Conservation (phyloP, 2,329 filamentous ascomycete genomes). For the Trichoderma atroviride region DNA sequence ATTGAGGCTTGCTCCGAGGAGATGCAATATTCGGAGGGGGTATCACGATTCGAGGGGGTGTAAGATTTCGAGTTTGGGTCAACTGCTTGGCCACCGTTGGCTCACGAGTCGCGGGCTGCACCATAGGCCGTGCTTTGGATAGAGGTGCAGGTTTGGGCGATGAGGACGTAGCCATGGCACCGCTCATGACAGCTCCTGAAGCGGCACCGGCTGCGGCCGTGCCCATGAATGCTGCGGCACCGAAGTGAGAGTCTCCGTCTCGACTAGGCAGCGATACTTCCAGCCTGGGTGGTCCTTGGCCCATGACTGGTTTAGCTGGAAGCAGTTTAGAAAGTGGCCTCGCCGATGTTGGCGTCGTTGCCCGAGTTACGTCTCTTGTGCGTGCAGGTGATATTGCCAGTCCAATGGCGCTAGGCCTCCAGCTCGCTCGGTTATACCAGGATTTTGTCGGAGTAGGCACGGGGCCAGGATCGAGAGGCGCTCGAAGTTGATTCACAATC, state of each 20-base stretch:
- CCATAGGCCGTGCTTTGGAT: background rate
- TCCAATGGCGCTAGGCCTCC: constrained; percentile 46
- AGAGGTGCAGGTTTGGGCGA: constrained; percentile 12
- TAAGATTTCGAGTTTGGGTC: constrained; percentile 17
- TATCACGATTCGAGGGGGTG: constrained; percentile 7
- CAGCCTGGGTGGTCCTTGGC: constrained; percentile 28
- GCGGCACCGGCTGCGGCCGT: constrained; percentile 26
- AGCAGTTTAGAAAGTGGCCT: constrained; percentile 48
- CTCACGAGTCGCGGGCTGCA: background rate
- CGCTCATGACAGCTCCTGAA: constrained; percentile 22
- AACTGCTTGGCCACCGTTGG: background rate
- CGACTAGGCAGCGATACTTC: constrained; percentile 14
- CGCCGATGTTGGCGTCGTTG: constrained; percentile 30
- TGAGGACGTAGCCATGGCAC: constrained; percentile 9
- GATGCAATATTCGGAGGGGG: constrained; percentile 10
- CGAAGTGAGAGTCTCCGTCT: constrained; percentile 1
- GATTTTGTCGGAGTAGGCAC: constrained; percentile 30
- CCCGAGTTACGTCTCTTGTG: constrained; percentile 31
- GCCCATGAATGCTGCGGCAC: background rate
- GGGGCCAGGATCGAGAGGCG: constrained; percentile 30
- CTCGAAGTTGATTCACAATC: constrained; percentile 33
- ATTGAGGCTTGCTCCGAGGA: constrained; percentile 28
- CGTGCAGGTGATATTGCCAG: constrained; percentile 47
- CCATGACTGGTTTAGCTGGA: constrained; percentile 51
- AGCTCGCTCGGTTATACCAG: constrained; percentile 37